Conservation (phyloP, 805 yeast genomes). For the Sungouiella blattae region DNA sequence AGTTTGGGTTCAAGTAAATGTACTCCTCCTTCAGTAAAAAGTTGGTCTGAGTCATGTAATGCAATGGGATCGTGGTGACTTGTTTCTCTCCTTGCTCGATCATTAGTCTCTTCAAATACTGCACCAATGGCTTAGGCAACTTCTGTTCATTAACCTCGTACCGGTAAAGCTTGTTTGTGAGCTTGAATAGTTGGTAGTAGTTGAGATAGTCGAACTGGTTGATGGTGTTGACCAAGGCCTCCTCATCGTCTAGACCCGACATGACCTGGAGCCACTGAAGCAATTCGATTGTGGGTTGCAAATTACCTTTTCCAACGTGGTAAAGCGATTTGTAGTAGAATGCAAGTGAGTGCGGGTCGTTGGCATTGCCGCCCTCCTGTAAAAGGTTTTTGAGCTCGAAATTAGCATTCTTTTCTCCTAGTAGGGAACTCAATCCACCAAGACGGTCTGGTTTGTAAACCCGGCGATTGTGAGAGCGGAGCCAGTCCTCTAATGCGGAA, state of each 20-base stretch:
- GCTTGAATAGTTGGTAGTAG: conserved; percentile 65
- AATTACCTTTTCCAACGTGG: conserved; percentile 61
- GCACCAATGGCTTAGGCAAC: conserved; percentile 41
- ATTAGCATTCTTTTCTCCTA: conserved; percentile 5
- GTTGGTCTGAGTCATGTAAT: conserved; percentile 39
- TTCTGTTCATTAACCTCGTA: conserved; percentile 80
- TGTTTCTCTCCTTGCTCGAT: conserved; percentile 38
- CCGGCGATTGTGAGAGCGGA: conserved; percentile 60
- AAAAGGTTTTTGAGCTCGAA: conserved; percentile 22
- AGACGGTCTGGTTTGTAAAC: conserved; percentile 30
- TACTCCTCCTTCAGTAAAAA: conserved; percentile 38
- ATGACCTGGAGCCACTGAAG: conserved; percentile 90
- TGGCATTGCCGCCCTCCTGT: conserved; percentile 15
- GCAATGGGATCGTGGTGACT: conserved; percentile 22
- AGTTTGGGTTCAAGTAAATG: conserved; percentile 50
- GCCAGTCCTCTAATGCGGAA: conserved; percentile 91
- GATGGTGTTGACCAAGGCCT: conserved; percentile 53
- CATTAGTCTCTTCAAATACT: conserved; percentile 28
- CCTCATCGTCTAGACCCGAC: conserved; percentile 65
- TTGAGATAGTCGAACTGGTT: conserved; percentile 55
- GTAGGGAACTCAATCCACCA: conserved; percentile 25
- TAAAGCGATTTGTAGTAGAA: conserved; percentile 65
- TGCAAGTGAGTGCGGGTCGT: conserved; percentile 46
- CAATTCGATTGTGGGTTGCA: conserved; percentile 72
- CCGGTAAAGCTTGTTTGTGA: conserved; percentile 64